Percentiles rank a stretch among this genome's conserved stretches.
These are phyloP conservation scores for Periconia sp. DNA, from an alignment of 2,329 filamentous ascomycete species.

Conservation along the genomic window DNA sequence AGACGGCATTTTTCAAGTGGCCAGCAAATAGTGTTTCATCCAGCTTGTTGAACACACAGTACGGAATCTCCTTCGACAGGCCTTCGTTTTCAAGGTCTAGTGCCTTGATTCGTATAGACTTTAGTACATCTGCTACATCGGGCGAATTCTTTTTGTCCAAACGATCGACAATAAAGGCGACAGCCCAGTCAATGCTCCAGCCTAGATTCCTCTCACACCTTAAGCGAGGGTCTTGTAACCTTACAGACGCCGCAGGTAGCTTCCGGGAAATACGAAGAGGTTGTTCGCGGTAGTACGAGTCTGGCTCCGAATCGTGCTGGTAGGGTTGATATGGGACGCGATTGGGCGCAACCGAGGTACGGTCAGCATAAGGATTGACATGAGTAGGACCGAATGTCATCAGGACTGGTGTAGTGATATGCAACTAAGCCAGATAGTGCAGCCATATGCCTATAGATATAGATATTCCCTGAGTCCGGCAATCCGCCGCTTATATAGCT, in stretches of 20 bases:
- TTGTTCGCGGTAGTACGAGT: conserved; percentile 14
- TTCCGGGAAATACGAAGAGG: conserved; percentile 4
- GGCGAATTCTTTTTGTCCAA: conserved; percentile 27
- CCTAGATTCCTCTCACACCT: conserved; percentile 34
- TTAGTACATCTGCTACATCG: conserved; percentile 23
- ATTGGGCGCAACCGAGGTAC: conserved; percentile 10
- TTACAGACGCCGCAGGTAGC: conserved; percentile 9
- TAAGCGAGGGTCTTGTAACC: conserved; percentile 26
- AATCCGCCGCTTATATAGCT: conserved; percentile 18
- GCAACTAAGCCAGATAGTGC: conserved; percentile 9
- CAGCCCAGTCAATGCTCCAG: conserved; percentile 52
- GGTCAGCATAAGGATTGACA: conserved; percentile 17
- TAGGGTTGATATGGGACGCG: conserved; percentile 12
- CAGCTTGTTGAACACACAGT: conserved; percentile 44
- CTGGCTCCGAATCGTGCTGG: conserved; percentile 25
- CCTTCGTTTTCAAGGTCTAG: conserved; percentile 21
- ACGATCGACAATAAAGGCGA: conserved; percentile 46
- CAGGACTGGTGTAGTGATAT: conserved; percentile 7
- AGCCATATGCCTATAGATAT: conserved; percentile 18
- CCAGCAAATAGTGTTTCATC: conserved; percentile 45
- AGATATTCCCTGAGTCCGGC: conserved; percentile 2
- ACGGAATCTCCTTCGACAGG: conserved; percentile 31
- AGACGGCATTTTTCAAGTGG: conserved; percentile 46
- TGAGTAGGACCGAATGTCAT: conserved; percentile 20
- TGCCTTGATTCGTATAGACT: conserved; percentile 22